Percentiles rank a stretch among this genome's conserved stretches.
Evolutionary conservation across 2,329 filamentous ascomycete species (phyloP).

Genomic region (Coleophoma eucalyptorum): DNA sequence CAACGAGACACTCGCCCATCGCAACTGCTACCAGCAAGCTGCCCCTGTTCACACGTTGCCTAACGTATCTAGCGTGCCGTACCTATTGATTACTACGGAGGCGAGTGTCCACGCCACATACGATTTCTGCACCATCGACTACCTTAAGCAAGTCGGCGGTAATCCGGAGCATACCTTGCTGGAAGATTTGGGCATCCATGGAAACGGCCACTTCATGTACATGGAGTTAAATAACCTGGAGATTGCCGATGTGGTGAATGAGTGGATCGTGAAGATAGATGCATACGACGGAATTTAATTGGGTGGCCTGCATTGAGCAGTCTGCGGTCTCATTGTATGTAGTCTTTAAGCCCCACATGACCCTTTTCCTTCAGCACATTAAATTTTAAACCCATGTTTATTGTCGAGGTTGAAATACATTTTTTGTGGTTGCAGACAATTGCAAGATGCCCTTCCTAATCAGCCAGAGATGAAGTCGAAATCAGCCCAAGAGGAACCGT

Average conservation of each 20-base stretch:
- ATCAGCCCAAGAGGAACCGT: no score
- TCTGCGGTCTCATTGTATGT: no score
- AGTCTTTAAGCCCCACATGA: no score
- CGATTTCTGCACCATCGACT: conserved; percentile 36
- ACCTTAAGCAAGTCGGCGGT: conserved; percentile 36
- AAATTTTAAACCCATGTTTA: no score
- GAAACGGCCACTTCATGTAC: conserved; percentile 43
- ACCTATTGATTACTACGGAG: conserved; percentile 34
- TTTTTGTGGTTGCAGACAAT: no score
- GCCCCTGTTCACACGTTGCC: conserved; percentile 28
- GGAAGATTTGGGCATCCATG: conserved; percentile 32
- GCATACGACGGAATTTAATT: no score
- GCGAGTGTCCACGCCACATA: conserved; percentile 39
- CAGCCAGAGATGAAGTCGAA: no score
- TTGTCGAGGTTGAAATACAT: no score
- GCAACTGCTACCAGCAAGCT: conserved; percentile 28
- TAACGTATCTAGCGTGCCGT: conserved; percentile 27
- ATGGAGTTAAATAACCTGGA: conserved; percentile 41
- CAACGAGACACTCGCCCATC: conserved; percentile 15
- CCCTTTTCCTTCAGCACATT: no score
- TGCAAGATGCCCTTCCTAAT: no score
- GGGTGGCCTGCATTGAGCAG: no score
- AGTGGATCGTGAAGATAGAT: no score
- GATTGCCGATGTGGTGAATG: conserved; percentile 25
- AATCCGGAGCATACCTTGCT: conserved; percentile 30